Conservation (phyloP, 2,329 filamentous ascomycete species). For the Beauveria sp. region DNA sequence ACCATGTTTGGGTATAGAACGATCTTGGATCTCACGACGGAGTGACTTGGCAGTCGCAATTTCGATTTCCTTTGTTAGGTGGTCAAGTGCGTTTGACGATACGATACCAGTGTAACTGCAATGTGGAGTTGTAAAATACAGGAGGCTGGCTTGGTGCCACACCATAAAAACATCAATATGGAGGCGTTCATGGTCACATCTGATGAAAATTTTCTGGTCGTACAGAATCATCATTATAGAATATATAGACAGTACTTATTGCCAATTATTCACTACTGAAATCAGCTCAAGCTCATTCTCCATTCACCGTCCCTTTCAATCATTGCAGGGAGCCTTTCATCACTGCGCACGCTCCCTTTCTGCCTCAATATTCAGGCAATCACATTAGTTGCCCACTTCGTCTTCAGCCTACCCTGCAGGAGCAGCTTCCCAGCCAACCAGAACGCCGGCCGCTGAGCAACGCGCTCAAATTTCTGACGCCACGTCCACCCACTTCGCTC, state of each 20-base stretch:
- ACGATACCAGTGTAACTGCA: neutral
- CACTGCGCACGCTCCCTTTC: neutral
- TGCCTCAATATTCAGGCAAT: conserved; percentile 19
- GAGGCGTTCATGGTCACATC: neutral
- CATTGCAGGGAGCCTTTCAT: neutral
- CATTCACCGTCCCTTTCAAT: neutral
- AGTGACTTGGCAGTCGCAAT: neutral
- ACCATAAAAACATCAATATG: no score
- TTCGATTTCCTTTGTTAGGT: neutral
- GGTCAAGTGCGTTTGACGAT: neutral
- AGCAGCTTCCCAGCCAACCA: conserved; percentile 12
- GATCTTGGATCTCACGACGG: neutral
- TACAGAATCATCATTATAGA: no score
- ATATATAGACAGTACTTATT: neutral
- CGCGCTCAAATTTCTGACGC: conserved; percentile 20
- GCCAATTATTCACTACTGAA: neutral
- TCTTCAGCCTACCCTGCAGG: conserved; percentile 7
- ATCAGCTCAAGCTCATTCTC: neutral
- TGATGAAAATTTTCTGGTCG: no score
- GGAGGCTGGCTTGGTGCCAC: neutral
- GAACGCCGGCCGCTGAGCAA: conserved; percentile 8
- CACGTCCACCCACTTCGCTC: conserved; percentile 17
- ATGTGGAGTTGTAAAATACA: neutral
- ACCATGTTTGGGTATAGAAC: neutral
- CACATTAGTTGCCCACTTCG: conserved; percentile 1